Conservation (phyloP, 768 basidiomycete genomes). For the Suillus weaverae region DNA sequence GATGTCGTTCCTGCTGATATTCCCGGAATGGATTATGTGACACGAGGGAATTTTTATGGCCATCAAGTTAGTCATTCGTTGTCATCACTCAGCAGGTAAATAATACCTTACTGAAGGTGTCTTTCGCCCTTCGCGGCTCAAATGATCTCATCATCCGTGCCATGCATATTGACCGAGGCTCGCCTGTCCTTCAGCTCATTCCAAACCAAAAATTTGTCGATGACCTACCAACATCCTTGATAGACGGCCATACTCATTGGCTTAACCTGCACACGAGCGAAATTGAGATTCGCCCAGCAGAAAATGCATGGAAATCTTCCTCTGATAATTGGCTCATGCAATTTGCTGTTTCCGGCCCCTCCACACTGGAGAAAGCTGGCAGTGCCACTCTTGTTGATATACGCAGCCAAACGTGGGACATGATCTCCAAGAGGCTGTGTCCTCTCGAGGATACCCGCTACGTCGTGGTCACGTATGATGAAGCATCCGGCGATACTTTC, state of each 20-base stretch:
- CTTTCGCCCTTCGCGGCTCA: constrained; percentile 20
- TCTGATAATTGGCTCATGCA: constrained; percentile 28
- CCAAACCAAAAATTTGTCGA: constrained; percentile 20
- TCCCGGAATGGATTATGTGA: constrained; percentile 27
- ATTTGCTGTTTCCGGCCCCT: constrained; percentile 12
- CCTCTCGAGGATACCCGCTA: constrained; percentile 25
- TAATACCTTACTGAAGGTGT: constrained; percentile 17
- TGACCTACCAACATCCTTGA: constrained; percentile 27
- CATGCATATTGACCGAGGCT: background rate
- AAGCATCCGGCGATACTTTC: background rate
- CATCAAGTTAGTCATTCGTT: constrained; percentile 19
- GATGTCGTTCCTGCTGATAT: constrained; percentile 25
- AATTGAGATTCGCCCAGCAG: constrained; percentile 31
- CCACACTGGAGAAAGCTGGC: constrained; percentile 8
- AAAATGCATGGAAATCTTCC: constrained; percentile 25
- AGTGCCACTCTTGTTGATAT: constrained; percentile 26
- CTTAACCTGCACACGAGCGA: constrained; percentile 21
- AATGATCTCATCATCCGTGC: constrained; percentile 22
- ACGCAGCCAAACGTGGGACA: constrained; percentile 26
- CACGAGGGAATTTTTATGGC: constrained; percentile 13
- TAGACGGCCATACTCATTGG: constrained; percentile 31
- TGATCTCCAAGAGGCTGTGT: constrained; percentile 24
- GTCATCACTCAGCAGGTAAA: background rate
- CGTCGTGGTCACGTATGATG: constrained; percentile 21
- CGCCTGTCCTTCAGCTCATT: constrained; percentile 21